Evolutionary conservation across 495 filamentous ascomycete genomes (phyloP).

Genomic region (Talaromyces proteolyticus): DNA sequence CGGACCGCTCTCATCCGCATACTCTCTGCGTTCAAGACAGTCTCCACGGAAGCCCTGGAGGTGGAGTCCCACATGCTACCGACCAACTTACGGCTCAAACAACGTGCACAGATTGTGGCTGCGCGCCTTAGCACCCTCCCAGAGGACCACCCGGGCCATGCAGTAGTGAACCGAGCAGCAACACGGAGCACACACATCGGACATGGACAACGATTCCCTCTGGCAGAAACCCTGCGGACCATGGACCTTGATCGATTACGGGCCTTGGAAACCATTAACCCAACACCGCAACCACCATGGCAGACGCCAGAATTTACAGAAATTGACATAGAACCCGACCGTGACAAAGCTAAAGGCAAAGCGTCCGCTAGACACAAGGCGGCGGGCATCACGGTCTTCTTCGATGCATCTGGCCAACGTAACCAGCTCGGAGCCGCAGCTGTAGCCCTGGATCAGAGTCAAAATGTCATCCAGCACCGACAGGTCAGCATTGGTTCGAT

Average conservation of each 20-base stretch:
- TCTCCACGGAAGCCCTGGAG: conserved; percentile 9
- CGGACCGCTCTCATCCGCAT: conserved; percentile 9
- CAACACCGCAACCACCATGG: conserved; percentile 11
- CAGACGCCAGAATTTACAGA: conserved; percentile 5
- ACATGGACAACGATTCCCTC: conserved; percentile 7
- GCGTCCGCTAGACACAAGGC: too few relatives aligned
- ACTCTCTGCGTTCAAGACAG: conserved; percentile 12
- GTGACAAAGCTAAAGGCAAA: conserved; percentile 12
- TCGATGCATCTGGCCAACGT: too few relatives aligned
- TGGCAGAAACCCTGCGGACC: conserved; percentile 13
- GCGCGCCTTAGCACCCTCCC: conserved; percentile 8
- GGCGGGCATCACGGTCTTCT: too few relatives aligned
- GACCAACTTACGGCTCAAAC: conserved; percentile 7
- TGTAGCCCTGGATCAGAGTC: background rate
- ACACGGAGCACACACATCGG: conserved; percentile 10
- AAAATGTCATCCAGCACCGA: conserved; percentile 1
- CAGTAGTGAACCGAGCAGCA: conserved; percentile 5
- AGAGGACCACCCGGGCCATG: conserved; percentile 6
- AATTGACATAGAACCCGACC: conserved; percentile 12
- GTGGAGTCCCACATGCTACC: conserved; percentile 9
- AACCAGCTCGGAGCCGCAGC: too few relatives aligned
- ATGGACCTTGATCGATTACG: conserved; percentile 10
- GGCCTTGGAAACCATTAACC: conserved; percentile 16
- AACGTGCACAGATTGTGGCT: conserved; percentile 3
- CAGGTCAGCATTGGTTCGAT: conserved; percentile 16